Evolutionary conservation across 345 rosid species (phyloP), one percentile per base, ranked within the genome.

Genomic region (Microthlaspi erraticum): DNA sequence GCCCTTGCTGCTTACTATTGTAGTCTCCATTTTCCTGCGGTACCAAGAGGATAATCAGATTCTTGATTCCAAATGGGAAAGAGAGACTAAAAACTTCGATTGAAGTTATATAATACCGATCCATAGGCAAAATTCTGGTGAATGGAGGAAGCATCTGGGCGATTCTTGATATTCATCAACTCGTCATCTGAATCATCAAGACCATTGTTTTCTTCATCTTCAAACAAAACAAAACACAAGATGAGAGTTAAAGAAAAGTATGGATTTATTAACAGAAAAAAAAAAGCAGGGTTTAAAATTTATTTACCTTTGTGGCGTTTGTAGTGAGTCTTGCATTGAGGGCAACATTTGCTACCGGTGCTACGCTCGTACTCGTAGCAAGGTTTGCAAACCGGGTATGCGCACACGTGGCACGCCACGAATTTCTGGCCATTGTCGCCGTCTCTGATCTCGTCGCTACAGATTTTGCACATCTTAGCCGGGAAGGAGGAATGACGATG

Each of bases 291-390:
- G 7, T 5, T 13, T 50, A n/a, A 16, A 3, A 7, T 9, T 34
- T 9, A 13, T 11, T 16, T 70, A 82, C 98, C 97, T 89, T 79
- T 94, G 58, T 84, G 93, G 64, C 89, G 87, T 83, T 87, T 91
- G 58, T 91, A 94, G 71, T 88, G 95, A 81, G 93, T 75, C 83
- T 84, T 89, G 79, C 99, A 94, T 65, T 90, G 93, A 72, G 97
- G 97, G 70, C 99, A 91, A 37, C 86, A 83, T 77, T 86, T 93
- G 77, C 77, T 88, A 14, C 97, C 99, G 60, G 88, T 95, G 49
- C 93, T 89, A 76, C 95, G 82, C 68, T 94, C 99, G 9, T 91
- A 94, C 65, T 85, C 96, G 49, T 89, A 94, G 68, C 99, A 94
- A 62, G 97, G 93, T 70, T 70, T 81, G 62, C 99, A 94, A 64